Evolutionary conservation across 371 early-diverging fungal species (phyloP), one percentile per base, ranked within the genome.

Genomic region (Encephalitozoon romaleae): DNA sequence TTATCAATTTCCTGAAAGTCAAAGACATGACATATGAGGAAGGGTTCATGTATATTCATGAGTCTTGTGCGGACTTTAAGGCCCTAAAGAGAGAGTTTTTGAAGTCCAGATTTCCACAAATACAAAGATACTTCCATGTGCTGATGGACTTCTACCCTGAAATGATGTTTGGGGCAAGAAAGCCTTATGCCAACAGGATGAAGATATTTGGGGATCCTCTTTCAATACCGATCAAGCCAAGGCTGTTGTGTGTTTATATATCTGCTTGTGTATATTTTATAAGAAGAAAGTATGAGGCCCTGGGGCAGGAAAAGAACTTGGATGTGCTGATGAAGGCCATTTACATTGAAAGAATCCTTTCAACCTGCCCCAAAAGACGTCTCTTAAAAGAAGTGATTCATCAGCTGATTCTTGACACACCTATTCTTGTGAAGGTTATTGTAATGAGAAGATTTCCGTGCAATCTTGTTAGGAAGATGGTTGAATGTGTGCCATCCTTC

Each of bases 81-180:
- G 30, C 28, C 4, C 15, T 72, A 12, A 51, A 65, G 5, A 72
- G 49, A 6, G n/a, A 2, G 3, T 18, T 72, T 18, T 49, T 72
- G 38, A 64, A 34, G 39, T 72, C 73, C 18, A 63, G 25, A 11
- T 65, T 49, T 39, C 21, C 43, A 51, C 39, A 64, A 11, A 52
- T 72, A 12, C 63, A 72, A n/a, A 52, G 52, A 47, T 65, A 65
- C 52, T 52, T 64, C 15, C 42, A 34, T 25, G n/a, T n/a, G 11
- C 52, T 72, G 45, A 21, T 47, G 8, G 52, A 65, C 49, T 65
- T 65, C 42, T 72, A 34, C 49, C 73, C 73, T 21, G 73, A 72
- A 42, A 47, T 72, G 39, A 72, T 65, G 42, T 72, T 64, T 45
- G 47, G 28, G 15, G 23, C 28, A 15, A 34, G 52, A 52, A 65